These are phyloP conservation scores for Elaeis guineensis DNA, from an alignment of 176 grass and related monocot genomes.

Conservation along the genomic window DNA sequence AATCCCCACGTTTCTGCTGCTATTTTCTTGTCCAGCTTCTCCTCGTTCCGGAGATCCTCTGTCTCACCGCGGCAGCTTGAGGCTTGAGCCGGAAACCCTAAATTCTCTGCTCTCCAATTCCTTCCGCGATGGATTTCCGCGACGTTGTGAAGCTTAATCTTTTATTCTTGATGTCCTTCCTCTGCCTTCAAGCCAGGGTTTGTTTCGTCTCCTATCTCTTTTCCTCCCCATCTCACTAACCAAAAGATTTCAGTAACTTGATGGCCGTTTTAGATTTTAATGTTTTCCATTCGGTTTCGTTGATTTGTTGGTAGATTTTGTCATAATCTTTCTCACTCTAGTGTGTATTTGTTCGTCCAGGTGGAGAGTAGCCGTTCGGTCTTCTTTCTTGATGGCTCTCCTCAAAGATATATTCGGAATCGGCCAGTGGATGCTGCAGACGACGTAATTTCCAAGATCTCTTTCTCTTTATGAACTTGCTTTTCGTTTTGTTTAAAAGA, in stretches of 20 bases:
- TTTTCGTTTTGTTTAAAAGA: no score
- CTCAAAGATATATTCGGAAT: neutral
- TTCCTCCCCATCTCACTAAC: no score
- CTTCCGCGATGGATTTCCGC: neutral
- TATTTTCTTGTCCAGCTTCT: no score
- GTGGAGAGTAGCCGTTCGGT: conserved; percentile 1
- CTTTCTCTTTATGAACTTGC: no score
- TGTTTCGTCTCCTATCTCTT: neutral
- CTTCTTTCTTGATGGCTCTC: conserved; percentile 6
- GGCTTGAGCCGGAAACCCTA: neutral
- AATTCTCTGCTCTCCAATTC: neutral
- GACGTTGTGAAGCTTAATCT: neutral
- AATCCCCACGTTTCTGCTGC: no score
- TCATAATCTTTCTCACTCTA: no score
- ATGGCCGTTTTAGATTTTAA: neutral
- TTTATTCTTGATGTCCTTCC: neutral
- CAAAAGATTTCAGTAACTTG: no score
- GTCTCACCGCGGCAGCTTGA: no score
- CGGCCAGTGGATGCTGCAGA: neutral
- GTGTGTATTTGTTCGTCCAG: neutral
- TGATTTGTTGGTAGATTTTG: neutral
- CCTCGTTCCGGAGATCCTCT: no score
- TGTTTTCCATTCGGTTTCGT: neutral
- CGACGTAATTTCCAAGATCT: neutral
- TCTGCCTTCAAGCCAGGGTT: conserved; percentile 5